A percentile compares a stretch with the other conserved stretches of the same genome.
Conservation (phyloP, 106 monocot species). For the Allium sativum region DNA sequence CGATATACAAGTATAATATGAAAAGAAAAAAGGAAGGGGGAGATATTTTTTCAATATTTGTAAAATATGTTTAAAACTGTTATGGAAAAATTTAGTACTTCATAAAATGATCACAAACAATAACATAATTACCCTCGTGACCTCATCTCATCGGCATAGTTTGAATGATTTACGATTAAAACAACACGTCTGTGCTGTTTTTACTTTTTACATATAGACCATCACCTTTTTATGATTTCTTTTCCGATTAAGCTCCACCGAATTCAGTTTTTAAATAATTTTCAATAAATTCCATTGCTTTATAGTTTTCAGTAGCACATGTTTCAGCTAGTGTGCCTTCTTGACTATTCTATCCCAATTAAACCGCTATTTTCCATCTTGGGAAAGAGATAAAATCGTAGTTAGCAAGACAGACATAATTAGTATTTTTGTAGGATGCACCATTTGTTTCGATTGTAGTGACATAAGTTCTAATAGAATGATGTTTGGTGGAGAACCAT, state of each 20-base stretch:
- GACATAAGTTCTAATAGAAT: background rate
- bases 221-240: too few species aligned
- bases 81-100: background rate
- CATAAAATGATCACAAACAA: background rate
- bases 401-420: background rate
- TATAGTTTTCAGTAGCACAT: too few species aligned
- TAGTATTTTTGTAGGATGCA: background rate
- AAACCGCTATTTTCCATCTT: conserved; percentile 24
- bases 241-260: too few species aligned
- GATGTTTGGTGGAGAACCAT: background rate
- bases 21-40: background rate
- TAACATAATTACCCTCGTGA: background rate
- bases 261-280: too few species aligned
- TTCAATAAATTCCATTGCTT: too few species aligned
- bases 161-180: too few species aligned
- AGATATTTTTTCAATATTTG: background rate
- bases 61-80: too few species aligned
- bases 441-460: background rate
- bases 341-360: conserved; percentile 40
- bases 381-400: background rate
- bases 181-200: too few species aligned
- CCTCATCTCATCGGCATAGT: background rate
- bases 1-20: background rate
- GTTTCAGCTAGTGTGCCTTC: conserved; percentile 40
- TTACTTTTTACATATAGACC: too few species aligned